Conservation (phyloP, 176 grass and related monocot species). For the Cenchrus purpureus region DNA sequence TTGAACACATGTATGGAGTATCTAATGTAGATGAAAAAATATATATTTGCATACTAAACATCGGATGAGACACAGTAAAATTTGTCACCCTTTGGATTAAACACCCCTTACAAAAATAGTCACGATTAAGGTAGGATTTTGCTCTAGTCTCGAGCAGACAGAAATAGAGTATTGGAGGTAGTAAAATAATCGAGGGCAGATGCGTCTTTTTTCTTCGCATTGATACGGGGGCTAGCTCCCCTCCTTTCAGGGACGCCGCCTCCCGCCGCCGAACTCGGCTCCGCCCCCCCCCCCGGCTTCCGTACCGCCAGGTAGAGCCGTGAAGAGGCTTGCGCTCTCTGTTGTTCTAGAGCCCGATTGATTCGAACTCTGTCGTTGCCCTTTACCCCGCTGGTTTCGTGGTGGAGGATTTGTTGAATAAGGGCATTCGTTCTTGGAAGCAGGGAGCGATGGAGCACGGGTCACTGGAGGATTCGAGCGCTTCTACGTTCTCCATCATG, state of each 20-base stretch:
- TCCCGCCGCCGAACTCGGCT: background rate
- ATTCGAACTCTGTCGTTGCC: too few relatives aligned
- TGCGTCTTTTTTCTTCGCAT: background rate
- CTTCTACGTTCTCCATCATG: conserved; percentile 73
- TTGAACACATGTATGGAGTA: too few relatives aligned
- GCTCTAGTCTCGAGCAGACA: too few relatives aligned
- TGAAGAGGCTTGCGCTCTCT: too few relatives aligned
- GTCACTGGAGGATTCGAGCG: conserved; percentile 49
- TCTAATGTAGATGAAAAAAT: too few relatives aligned
- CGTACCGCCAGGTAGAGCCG: background rate
- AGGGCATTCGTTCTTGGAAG: background rate
- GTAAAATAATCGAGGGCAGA: background rate
- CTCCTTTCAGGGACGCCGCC: background rate
- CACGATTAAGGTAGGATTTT: too few relatives aligned
- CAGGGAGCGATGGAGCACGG: conserved; percentile 65
- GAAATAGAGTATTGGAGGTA: too few relatives aligned
- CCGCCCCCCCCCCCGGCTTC: background rate
- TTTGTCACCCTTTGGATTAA: too few relatives aligned
- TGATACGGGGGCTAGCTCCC: too few relatives aligned
- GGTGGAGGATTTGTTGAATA: background rate
- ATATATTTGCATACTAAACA: too few relatives aligned
- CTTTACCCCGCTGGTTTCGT: background rate
- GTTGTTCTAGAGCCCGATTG: background rate
- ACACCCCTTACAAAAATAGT: too few relatives aligned
- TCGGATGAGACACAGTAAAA: too few relatives aligned